Percentiles rank a stretch among this genome's conserved stretches.
These are phyloP conservation scores for Lentinula sp. DNA, from an alignment of 768 basidiomycete genomes.

Conservation along the genomic window DNA sequence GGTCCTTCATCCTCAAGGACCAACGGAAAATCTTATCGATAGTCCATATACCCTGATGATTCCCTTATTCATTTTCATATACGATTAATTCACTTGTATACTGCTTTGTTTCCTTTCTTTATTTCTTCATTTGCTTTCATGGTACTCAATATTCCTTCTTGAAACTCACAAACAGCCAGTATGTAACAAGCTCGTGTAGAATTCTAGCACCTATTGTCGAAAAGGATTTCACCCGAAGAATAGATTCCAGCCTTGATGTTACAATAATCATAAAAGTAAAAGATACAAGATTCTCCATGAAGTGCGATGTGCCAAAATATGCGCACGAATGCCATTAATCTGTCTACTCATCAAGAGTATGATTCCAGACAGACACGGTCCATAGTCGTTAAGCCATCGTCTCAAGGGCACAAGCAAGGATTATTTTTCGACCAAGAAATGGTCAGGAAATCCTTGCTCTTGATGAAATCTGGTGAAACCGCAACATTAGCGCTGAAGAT, in stretches of 20 bases:
- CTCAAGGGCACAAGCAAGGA: neutral
- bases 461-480: neutral
- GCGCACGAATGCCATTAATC: neutral
- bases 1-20: slow-evolving; percentile 36
- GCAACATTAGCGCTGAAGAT: neutral
- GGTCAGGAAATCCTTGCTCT: neutral
- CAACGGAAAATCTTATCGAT: slow-evolving; percentile 60
- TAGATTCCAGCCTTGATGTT: neutral
- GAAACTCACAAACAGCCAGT: slow-evolving; percentile 1
- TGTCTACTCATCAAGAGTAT: neutral
- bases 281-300: neutral
- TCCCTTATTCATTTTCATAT: neutral
- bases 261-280: neutral
- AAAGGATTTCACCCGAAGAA: neutral
- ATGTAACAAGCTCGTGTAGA: slow-evolving; percentile 10
- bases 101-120: slow-evolving; percentile 12
- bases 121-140: slow-evolving; percentile 10
- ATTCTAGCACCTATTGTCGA: slow-evolving; percentile 10
- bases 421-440: neutral
- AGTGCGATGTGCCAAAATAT: neutral
- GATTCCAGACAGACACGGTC: neutral
- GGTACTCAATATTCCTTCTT: neutral
- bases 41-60: slow-evolving; percentile 19
- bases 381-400: neutral
- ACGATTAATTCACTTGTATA: slow-evolving; percentile 16